Conservation (phyloP, 257 asterid genomes). For the Catharanthus roseus region DNA sequence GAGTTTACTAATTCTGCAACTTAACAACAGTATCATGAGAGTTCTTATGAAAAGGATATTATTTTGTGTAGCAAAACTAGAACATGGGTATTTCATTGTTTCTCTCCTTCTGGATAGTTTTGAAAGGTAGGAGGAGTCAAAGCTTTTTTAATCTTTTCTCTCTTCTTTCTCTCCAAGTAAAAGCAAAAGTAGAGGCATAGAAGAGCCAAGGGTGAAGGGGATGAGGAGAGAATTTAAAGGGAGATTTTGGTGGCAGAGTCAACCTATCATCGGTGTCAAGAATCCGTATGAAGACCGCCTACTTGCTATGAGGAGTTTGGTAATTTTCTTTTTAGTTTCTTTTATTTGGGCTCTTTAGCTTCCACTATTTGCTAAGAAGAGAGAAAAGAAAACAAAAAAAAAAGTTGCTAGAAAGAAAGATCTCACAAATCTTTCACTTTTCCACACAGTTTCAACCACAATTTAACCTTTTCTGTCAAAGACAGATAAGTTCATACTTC, state of each 20-base stretch:
- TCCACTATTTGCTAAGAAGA: slow-evolving; percentile 34
- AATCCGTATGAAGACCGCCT: slow-evolving; percentile 61
- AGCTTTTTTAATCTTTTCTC: slow-evolving; percentile 9
- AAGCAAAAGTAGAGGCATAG: slow-evolving; percentile 18
- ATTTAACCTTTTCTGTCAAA: slow-evolving; percentile 28
- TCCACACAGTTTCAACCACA: slow-evolving; percentile 42
- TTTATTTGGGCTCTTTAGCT: slow-evolving; percentile 24
- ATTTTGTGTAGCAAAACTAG: slow-evolving; percentile 20
- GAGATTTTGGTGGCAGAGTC: slow-evolving; percentile 48
- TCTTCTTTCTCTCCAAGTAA: slow-evolving; percentile 12
- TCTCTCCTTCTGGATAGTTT: slow-evolving; percentile 19
- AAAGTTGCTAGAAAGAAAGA: slow-evolving; percentile 33
- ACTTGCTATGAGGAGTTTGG: slow-evolving; percentile 36
- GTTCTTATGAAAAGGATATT: slow-evolving; percentile 29
- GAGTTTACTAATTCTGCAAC: slow-evolving; percentile 40
- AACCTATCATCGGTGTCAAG: slow-evolving; percentile 48
- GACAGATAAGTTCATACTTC: slow-evolving; percentile 22
- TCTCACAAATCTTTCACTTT: slow-evolving; percentile 58
- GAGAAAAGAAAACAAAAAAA: no score
- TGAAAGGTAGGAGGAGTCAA: slow-evolving; percentile 13
- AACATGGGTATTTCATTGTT: slow-evolving; percentile 29
- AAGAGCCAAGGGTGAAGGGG: slow-evolving; percentile 27
- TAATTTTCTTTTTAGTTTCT: slow-evolving; percentile 18
- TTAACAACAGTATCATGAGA: slow-evolving; percentile 30
- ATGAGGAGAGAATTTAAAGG: slow-evolving; percentile 49